These are phyloP conservation scores for Platanthera guangdongensis DNA, from an alignment of 106 monocot species.

Conservation along the genomic window DNA sequence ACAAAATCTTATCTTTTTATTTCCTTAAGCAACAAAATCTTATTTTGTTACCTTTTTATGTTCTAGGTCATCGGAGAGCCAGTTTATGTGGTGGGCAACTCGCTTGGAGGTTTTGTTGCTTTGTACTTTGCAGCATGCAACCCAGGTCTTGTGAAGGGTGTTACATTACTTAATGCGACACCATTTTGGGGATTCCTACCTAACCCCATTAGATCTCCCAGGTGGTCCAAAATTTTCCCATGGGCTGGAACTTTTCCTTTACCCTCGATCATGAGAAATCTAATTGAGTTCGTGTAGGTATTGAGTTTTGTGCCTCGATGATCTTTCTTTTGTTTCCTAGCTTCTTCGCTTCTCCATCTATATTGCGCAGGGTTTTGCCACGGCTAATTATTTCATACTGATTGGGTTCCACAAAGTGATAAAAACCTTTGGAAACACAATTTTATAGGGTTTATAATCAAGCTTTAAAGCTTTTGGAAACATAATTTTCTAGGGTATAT, in stretches of 20 bases:
- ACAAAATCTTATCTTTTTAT: background rate
- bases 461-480: too few relatives aligned
- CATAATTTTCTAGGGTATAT: too few relatives aligned
- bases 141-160: conserved; percentile 74
- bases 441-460: too few relatives aligned
- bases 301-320: background rate
- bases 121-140: conserved; percentile 62
- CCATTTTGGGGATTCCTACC: conserved; percentile 99
- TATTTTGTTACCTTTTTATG: background rate
- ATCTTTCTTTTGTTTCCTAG: background rate
- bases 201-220: conserved; percentile 66
- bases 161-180: conserved; percentile 91
- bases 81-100: conserved; percentile 89
- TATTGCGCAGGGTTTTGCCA: too few relatives aligned
- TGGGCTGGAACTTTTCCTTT: conserved; percentile 95
- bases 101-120: conserved; percentile 89
- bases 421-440: too few relatives aligned
- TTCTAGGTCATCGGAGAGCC: conserved; percentile 87
- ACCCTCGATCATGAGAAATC: conserved; percentile 48
- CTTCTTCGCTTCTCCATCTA: too few relatives aligned
- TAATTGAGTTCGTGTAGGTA: conserved; percentile 78
- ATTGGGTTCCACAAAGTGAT: too few relatives aligned
- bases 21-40: background rate
- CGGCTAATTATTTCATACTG: too few relatives aligned
- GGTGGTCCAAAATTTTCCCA: conserved; percentile 66